Conservation (phyloP, 768 basidiomycete species). For the Cystobasidium ongulense region DNA sequence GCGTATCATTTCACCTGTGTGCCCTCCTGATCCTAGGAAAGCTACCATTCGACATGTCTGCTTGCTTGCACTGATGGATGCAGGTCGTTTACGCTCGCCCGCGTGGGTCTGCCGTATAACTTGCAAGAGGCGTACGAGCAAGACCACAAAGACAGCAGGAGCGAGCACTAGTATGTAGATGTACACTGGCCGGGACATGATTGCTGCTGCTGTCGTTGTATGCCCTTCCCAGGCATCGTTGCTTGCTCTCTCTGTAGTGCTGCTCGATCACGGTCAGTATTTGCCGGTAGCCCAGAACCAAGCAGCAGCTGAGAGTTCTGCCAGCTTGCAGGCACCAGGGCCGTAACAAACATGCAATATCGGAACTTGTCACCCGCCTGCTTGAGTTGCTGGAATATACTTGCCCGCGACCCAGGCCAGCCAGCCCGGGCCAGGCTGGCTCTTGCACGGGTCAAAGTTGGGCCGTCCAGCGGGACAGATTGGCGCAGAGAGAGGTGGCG, state of each 20-base stretch:
- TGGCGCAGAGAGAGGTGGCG: not conserved
- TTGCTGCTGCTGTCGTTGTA: not conserved
- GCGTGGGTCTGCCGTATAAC: slow-evolving; percentile 20
- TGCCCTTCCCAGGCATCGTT: not conserved
- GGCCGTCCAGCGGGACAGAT: not conserved
- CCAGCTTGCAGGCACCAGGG: no score
- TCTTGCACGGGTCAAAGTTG: not conserved
- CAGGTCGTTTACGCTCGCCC: not conserved
- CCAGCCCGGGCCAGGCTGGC: not conserved
- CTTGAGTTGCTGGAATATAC: no score
- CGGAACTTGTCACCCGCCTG: no score
- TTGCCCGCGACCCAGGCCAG: no score
- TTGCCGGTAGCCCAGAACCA: no score
- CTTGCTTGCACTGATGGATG: not conserved
- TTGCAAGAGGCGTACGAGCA: slow-evolving; percentile 4
- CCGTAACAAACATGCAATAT: no score
- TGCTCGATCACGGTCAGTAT: no score
- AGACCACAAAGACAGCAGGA: not conserved
- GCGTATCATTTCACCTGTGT: slow-evolving; percentile 76
- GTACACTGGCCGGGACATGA: not conserved
- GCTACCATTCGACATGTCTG: slow-evolving; percentile 54
- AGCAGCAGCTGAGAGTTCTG: no score
- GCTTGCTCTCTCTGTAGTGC: no score
- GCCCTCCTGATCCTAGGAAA: slow-evolving; percentile 93
- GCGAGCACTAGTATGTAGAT: not conserved